These are phyloP conservation scores for Phytophthora ramorum DNA, from an alignment of 352 stramenopile species.

Conservation along the genomic window DNA sequence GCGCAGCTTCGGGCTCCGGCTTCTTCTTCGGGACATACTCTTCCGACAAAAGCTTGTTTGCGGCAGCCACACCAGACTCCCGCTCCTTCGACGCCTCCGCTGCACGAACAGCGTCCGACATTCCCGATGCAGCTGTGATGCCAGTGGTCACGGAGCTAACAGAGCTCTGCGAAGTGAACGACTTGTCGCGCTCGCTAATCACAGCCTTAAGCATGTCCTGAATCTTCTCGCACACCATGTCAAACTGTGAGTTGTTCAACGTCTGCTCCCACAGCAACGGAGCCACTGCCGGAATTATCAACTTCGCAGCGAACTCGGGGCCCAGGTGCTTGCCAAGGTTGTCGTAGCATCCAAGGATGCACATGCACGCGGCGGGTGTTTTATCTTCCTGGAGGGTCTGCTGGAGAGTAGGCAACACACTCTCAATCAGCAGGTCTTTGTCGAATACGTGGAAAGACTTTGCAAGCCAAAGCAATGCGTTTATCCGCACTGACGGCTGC, in stretches of 20 bases:
- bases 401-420: slow-evolving; percentile 76
- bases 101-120: slow-evolving; percentile 70
- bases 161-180: slow-evolving; percentile 73
- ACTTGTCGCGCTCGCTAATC: slow-evolving; percentile 83
- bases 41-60: slow-evolving; percentile 83
- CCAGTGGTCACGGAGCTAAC: slow-evolving; percentile 67
- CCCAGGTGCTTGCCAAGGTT: slow-evolving; percentile 89
- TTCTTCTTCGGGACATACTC: slow-evolving; percentile 80
- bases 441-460: slow-evolving; percentile 92
- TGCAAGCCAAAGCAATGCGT: slow-evolving; percentile 84
- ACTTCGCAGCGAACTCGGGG: slow-evolving; percentile 82
- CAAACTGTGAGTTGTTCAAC: slow-evolving; percentile 85
- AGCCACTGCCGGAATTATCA: slow-evolving; percentile 83
- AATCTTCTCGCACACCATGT: slow-evolving; percentile 88
- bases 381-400: slow-evolving; percentile 84
- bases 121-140: slow-evolving; percentile 68
- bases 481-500: slow-evolving; percentile 86
- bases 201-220: slow-evolving; percentile 91
- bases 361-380: slow-evolving; percentile 87
- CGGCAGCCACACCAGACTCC: slow-evolving; percentile 65
- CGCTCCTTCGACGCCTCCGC: slow-evolving; percentile 72
- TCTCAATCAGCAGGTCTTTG: slow-evolving; percentile 87
- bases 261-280: slow-evolving; percentile 83
- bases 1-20: slow-evolving; percentile 22
- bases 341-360: slow-evolving; percentile 88